Conservation (phyloP, 2,329 filamentous ascomycete species). For the Penicillium fuscoglaucum region DNA sequence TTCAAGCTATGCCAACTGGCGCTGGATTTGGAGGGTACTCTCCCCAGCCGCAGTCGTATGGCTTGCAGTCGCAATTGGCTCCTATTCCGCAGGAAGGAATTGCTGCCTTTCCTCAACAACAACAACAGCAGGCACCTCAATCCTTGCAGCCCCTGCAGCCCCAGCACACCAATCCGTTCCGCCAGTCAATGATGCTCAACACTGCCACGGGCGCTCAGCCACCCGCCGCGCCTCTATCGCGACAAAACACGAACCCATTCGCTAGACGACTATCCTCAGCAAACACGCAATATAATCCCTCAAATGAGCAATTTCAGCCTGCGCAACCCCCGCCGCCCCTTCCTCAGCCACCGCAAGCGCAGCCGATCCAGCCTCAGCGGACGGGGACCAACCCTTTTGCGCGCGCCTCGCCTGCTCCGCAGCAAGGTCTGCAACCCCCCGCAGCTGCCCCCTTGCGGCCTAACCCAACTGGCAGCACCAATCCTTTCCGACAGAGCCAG, state of each 20-base stretch:
- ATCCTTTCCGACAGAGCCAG: constrained; percentile 88
- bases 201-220: constrained; percentile 53
- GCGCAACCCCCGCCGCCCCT: constrained; percentile 37
- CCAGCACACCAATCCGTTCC: constrained; percentile 82
- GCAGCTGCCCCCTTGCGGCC: constrained; percentile 58
- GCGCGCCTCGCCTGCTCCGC: constrained; percentile 47
- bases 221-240: constrained; percentile 50
- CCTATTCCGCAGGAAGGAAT: constrained; percentile 53
- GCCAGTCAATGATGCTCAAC: constrained; percentile 74
- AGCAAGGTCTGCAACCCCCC: constrained; percentile 35
- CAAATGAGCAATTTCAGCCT: constrained; percentile 21
- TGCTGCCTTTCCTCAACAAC: constrained; percentile 47
- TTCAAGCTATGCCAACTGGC: constrained; percentile 66
- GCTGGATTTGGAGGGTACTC: constrained; percentile 83
- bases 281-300: constrained; percentile 33
- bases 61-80: constrained; percentile 43
- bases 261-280: constrained; percentile 59
- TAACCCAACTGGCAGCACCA: constrained; percentile 84
- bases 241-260: constrained; percentile 84
- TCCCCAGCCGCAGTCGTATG: constrained; percentile 63
- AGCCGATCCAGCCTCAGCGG: constrained; percentile 55
- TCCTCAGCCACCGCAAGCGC: constrained; percentile 38
- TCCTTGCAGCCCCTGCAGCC: constrained; percentile 37
- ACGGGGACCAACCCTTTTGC: constrained; percentile 74
- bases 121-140: constrained; percentile 31